A percentile compares a stretch with the other conserved stretches of the same genome.
Conservation (phyloP, 2,329 filamentous ascomycete genomes). For the Lojkania enalia region DNA sequence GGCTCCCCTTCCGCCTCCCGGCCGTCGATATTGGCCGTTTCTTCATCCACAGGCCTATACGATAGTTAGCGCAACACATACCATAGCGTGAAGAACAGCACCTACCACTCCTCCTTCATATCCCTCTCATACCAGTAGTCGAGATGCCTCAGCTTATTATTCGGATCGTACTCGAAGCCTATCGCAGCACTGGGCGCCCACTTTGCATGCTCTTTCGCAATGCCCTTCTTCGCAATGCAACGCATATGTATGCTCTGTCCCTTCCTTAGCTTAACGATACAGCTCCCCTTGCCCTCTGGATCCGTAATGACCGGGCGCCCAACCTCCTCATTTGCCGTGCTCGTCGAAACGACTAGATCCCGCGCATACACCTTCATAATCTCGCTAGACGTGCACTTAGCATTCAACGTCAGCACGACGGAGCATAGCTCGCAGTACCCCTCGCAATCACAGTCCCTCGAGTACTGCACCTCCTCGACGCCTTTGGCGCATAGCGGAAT, state of each 20-base stretch:
- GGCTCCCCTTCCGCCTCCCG: conserved; percentile 78
- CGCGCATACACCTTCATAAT: conserved; percentile 94
- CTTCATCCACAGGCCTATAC: conserved; percentile 77
- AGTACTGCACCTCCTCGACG: conserved; percentile 80
- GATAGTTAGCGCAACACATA: conserved; percentile 4
- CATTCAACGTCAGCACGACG: conserved; percentile 81
- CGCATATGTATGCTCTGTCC: conserved; percentile 88
- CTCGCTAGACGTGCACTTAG: conserved; percentile 80
- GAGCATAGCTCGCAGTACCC: conserved; percentile 92
- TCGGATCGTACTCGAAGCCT: conserved; percentile 96
- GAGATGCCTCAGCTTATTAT: conserved; percentile 91
- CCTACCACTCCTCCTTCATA: conserved; percentile 80
- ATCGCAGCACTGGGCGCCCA: conserved; percentile 93
- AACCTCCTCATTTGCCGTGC: conserved; percentile 71
- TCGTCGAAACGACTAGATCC: conserved; percentile 74
- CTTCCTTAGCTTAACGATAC: conserved; percentile 88
- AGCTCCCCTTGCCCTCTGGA: conserved; percentile 74
- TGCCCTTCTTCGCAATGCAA: conserved; percentile 96
- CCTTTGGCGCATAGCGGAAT: conserved; percentile 85
- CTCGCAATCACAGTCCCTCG: conserved; percentile 95
- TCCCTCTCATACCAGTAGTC: conserved; percentile 95
- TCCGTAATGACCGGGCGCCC: conserved; percentile 85
- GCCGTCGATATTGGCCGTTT: conserved; percentile 75
- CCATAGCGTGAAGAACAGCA: conserved; percentile 18
- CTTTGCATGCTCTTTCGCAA: conserved; percentile 98